These are phyloP conservation scores for Pseudogymnoascus sp. DNA, from an alignment of 2,329 filamentous ascomycete genomes.

Conservation along the genomic window DNA sequence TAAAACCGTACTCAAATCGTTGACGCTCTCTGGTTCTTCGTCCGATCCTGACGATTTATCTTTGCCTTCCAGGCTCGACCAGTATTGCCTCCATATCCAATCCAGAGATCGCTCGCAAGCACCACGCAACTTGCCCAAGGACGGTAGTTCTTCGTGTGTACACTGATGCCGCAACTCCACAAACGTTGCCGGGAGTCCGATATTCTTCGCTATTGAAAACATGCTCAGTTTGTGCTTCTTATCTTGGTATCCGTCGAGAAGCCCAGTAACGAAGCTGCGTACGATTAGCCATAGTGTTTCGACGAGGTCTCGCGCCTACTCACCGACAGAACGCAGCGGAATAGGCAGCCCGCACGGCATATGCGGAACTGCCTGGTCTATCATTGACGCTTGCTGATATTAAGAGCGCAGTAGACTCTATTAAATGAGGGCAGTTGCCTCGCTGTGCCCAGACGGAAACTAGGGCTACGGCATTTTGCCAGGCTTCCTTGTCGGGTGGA, in stretches of 20 bases:
- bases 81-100: constrained; percentile 91
- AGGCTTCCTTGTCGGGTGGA: constrained; percentile 16
- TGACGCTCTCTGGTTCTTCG: constrained; percentile 12
- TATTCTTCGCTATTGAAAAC: constrained; percentile 60
- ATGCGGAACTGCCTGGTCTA: constrained; percentile 32
- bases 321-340: constrained; percentile 68
- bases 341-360: constrained; percentile 62
- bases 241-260: constrained; percentile 66
- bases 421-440: constrained; percentile 67
- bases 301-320: constrained; percentile 24
- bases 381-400: constrained; percentile 63
- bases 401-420: constrained; percentile 71
- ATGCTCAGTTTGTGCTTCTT: constrained; percentile 62
- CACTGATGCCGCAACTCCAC: constrained; percentile 83
- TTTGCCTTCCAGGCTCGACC: constrained; percentile 45
- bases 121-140: constrained; percentile 62
- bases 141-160: constrained; percentile 80
- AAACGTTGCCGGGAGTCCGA: constrained; percentile 64
- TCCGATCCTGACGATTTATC: constrained; percentile 20
- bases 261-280: constrained; percentile 67
- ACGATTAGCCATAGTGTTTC: background rate
- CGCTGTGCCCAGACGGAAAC: constrained; percentile 65
- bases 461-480: constrained; percentile 45
- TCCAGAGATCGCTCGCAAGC: constrained; percentile 62
- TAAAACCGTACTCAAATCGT: constrained; percentile 13